Percentiles rank a stretch among this genome's conserved stretches.
Conservation (phyloP, 768 basidiomycete species). For the Pholiota microspora region DNA sequence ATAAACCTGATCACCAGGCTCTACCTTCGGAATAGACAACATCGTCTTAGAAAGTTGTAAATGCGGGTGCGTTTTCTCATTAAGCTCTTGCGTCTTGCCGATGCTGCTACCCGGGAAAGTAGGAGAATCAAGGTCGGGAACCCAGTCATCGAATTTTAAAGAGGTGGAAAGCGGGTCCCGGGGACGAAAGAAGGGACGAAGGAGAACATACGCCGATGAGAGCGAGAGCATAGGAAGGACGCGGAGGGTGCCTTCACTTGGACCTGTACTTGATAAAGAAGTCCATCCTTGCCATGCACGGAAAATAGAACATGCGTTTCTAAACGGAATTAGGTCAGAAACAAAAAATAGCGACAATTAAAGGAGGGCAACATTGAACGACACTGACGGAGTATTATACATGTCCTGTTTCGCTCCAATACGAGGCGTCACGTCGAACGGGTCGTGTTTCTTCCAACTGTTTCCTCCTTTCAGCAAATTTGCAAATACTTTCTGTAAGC, state of each 20-base stretch:
- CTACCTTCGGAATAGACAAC: slow-evolving; percentile 54
- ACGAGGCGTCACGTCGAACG: slow-evolving; percentile 47
- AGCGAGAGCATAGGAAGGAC: slow-evolving; percentile 59
- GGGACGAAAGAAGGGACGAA: slow-evolving; percentile 66
- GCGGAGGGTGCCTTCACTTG: slow-evolving; percentile 59
- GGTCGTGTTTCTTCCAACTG: slow-evolving; percentile 47
- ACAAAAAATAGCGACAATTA: slow-evolving; percentile 3
- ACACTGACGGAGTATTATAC: slow-evolving; percentile 59
- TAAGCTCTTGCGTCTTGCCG: slow-evolving; percentile 56
- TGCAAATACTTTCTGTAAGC: slow-evolving; percentile 36
- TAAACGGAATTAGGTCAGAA: slow-evolving; percentile 13
- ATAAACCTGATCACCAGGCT: slow-evolving; percentile 65
- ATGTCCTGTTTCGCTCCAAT: slow-evolving; percentile 56
- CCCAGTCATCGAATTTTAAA: slow-evolving; percentile 51
- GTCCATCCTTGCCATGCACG: slow-evolving; percentile 62
- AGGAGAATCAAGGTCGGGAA: slow-evolving; percentile 46
- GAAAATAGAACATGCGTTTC: slow-evolving; percentile 53
- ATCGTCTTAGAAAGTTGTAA: slow-evolving; percentile 53
- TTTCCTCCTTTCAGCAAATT: slow-evolving; percentile 42
- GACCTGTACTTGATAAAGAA: slow-evolving; percentile 50
- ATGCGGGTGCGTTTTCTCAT: slow-evolving; percentile 59
- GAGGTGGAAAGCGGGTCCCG: slow-evolving; percentile 19
- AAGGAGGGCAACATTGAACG: too few species aligned
- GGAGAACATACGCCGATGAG: slow-evolving; percentile 56
- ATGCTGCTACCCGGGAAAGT: slow-evolving; percentile 54